Conservation (phyloP, 495 filamentous ascomycete species). For the Podospora appendiculata region DNA sequence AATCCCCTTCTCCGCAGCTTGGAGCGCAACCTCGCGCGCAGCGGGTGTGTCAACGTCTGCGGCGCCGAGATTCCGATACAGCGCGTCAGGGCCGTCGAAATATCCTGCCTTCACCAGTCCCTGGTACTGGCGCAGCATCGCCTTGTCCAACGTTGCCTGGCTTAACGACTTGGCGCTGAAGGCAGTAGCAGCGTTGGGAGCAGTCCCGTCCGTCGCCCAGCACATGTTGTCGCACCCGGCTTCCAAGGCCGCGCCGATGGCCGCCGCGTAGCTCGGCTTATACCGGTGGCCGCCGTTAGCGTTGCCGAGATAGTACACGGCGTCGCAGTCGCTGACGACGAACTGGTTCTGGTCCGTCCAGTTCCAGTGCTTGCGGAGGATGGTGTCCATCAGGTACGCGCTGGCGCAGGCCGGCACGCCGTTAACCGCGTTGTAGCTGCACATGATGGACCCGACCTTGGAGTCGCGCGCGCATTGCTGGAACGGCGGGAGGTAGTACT, state of each 20-base stretch:
- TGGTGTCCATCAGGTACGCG: conserved; percentile 29
- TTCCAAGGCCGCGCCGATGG: conserved; percentile 12
- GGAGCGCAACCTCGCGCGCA: conserved; percentile 20
- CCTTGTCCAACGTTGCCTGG: conserved; percentile 8
- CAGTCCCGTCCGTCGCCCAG: conserved; percentile 17
- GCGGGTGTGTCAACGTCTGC: conserved; percentile 7
- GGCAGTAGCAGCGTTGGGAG: conserved; percentile 8
- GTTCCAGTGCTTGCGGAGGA: conserved; percentile 40
- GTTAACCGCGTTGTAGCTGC: conserved; percentile 40
- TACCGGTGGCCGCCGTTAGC: conserved; percentile 14
- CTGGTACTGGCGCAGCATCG: conserved; percentile 20
- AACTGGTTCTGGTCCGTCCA: conserved; percentile 35
- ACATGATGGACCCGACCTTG: conserved; percentile 41
- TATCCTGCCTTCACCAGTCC: conserved; percentile 35
- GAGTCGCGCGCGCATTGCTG: conserved; percentile 37
- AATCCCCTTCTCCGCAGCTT: conserved; percentile 22
- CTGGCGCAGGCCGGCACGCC: conserved; percentile 38
- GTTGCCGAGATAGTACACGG: conserved; percentile 18
- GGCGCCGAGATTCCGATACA: conserved; percentile 7
- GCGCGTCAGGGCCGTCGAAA: conserved; percentile 5
- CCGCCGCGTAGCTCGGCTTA: conserved; percentile 21
- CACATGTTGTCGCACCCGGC: conserved; percentile 17
- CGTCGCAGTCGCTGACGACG: conserved; percentile 38
- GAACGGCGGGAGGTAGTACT: conserved; percentile 43
- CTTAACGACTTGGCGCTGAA: conserved; percentile 5